Evolutionary conservation across 2,329 filamentous ascomycete genomes (phyloP).

Genomic region (Monilinia fructigena): DNA sequence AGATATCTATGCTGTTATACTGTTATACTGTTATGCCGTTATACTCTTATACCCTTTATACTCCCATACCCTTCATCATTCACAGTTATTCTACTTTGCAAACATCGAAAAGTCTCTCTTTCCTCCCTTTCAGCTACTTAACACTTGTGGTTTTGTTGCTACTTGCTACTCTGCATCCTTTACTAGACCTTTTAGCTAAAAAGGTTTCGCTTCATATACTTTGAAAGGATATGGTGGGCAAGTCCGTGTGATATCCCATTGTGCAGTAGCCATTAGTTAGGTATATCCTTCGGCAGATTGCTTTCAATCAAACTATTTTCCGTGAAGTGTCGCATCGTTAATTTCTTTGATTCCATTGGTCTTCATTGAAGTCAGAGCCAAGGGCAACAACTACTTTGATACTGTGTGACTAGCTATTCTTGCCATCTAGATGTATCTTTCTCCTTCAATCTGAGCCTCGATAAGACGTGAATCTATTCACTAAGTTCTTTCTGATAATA

Average conservation of each 20-base stretch:
- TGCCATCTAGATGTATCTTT: not conserved
- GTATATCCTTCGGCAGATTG: not conserved
- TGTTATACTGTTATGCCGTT: not conserved
- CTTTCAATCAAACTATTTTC: not conserved
- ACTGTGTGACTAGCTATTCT: not conserved
- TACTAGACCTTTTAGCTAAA: not conserved
- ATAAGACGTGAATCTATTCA: not conserved
- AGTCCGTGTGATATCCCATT: conserved; percentile 14
- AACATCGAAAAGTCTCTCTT: not conserved
- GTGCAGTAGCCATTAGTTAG: not conserved
- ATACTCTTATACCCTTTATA: not conserved
- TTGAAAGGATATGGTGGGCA: conserved; percentile 3
- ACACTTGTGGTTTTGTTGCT: too few species aligned
- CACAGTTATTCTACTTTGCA: not conserved
- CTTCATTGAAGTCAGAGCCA: conserved; percentile 4
- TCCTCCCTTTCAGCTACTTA: conserved; percentile 2
- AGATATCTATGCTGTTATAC: not conserved
- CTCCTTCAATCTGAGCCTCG: not conserved
- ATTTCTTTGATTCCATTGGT: conserved; percentile 3
- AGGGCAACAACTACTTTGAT: not conserved
- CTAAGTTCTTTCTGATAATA: not conserved
- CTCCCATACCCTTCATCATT: not conserved
- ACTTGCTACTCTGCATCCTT: not conserved
- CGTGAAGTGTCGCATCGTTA: not conserved
- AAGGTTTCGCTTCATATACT: not conserved